A percentile compares a stretch with the other conserved stretches of the same genome.
Conservation (phyloP, 768 basidiomycete genomes). For the Tulasnella sp. region DNA sequence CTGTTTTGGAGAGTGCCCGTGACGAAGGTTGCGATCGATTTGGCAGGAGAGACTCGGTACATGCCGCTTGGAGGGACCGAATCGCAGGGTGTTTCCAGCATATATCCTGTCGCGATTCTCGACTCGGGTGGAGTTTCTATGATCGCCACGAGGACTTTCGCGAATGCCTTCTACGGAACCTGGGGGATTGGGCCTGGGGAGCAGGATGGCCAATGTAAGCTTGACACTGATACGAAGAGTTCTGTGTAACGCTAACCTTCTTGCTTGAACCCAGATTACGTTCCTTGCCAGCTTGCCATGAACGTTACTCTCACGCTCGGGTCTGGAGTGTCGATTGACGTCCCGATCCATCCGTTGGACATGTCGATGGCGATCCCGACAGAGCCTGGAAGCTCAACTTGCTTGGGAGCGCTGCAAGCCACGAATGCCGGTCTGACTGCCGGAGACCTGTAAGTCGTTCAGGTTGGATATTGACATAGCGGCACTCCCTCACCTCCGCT, state of each 20-base stretch:
- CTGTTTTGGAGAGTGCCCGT: constrained; percentile 68
- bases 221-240: constrained; percentile 13
- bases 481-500: neutral
- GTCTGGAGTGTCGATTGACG: constrained; percentile 50
- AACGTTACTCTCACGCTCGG: constrained; percentile 73
- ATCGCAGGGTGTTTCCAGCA: constrained; percentile 39
- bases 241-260: constrained; percentile 29
- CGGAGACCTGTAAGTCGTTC: constrained; percentile 35
- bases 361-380: constrained; percentile 51
- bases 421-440: constrained; percentile 17
- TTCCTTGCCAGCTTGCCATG: constrained; percentile 70
- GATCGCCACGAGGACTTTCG: constrained; percentile 60
- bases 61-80: constrained; percentile 51
- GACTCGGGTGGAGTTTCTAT: constrained; percentile 75
- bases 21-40: constrained; percentile 63
- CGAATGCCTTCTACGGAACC: constrained; percentile 79
- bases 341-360: constrained; percentile 76
- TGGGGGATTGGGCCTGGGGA: constrained; percentile 59
- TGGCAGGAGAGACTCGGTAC: constrained; percentile 49
- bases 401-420: constrained; percentile 34
- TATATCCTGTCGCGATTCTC: constrained; percentile 65
- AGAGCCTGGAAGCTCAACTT: constrained; percentile 37
- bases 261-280: constrained; percentile 57
- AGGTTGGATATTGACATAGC: neutral
- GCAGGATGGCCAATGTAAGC: constrained; percentile 66